Percentiles rank a stretch among this genome's conserved stretches.
Conservation (phyloP, 352 stramenopile species). For the Thalassiosira hispida region DNA sequence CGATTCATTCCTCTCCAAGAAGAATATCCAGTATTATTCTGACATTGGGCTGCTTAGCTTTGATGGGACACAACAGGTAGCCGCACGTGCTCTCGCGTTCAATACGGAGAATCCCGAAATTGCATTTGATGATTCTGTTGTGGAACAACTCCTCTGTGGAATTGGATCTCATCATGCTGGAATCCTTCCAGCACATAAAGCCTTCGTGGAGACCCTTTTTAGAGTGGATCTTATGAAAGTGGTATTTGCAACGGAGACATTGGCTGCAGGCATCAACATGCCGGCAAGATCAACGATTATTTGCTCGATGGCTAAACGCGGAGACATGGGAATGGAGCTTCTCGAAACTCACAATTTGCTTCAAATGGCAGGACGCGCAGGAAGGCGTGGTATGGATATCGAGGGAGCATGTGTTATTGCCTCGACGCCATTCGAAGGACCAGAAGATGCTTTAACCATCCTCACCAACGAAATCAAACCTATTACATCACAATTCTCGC, state of each 20-base stretch:
- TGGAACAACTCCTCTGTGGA: constrained; percentile 79
- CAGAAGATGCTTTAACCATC: constrained; percentile 71
- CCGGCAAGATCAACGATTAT: constrained; percentile 82
- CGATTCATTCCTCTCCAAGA: constrained; percentile 54
- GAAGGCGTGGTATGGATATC: constrained; percentile 72
- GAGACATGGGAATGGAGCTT: constrained; percentile 72
- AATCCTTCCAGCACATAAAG: constrained; percentile 82
- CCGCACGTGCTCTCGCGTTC: constrained; percentile 64
- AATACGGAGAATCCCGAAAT: constrained; percentile 83
- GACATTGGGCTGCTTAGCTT: constrained; percentile 65
- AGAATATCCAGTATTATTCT: constrained; percentile 72
- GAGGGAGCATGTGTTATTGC: constrained; percentile 79
- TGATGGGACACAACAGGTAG: constrained; percentile 65
- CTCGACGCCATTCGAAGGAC: constrained; percentile 71
- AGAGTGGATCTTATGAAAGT: constrained; percentile 83
- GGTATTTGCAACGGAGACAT: constrained; percentile 88
- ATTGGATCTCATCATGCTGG: constrained; percentile 86
- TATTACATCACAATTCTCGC: constrained; percentile 78
- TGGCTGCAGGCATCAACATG: constrained; percentile 86
- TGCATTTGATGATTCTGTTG: constrained; percentile 72
- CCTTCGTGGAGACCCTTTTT: constrained; percentile 85
- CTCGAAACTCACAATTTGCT: constrained; percentile 82
- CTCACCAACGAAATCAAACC: constrained; percentile 77
- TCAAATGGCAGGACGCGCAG: constrained; percentile 87
- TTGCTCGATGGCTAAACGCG: constrained; percentile 84